A percentile compares a stretch with the other conserved stretches of the same genome.
Evolutionary conservation across 345 rosid genomes (phyloP).

Genomic region (Populus pruinosa): DNA sequence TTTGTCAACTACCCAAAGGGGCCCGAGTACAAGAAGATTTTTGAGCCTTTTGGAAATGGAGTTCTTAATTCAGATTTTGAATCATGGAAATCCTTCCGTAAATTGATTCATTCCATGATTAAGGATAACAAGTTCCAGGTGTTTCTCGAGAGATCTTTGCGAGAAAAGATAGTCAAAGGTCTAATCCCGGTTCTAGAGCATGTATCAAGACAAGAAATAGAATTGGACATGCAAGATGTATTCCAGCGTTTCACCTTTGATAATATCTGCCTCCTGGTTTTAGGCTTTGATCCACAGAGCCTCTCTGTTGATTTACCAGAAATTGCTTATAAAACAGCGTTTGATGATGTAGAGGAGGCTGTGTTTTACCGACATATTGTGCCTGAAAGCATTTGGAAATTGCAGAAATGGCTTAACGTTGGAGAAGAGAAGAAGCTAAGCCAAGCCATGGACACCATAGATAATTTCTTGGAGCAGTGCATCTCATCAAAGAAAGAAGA

Average conservation of each 20-base stretch:
- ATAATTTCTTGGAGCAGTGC: slow-evolving; percentile 12
- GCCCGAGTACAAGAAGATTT: not conserved
- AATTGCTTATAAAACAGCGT: slow-evolving; percentile 14
- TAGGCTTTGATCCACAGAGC: slow-evolving; percentile 8
- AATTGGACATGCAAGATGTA: slow-evolving; percentile 24
- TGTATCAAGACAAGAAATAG: not conserved
- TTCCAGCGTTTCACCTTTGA: slow-evolving; percentile 10
- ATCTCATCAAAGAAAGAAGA: slow-evolving; percentile 12
- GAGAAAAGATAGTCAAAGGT: slow-evolving; percentile 8
- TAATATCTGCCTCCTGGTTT: slow-evolving; percentile 4
- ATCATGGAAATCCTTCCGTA: slow-evolving; percentile 2
- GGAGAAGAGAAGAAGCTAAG: slow-evolving; percentile 26
- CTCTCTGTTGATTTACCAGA: slow-evolving; percentile 19
- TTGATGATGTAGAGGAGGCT: slow-evolving; percentile 20
- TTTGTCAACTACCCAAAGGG: slow-evolving; percentile 13
- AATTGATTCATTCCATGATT: slow-evolving; percentile 5
- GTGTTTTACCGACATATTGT: not conserved
- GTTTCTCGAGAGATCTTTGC: slow-evolving; percentile 2
- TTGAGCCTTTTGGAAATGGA: slow-evolving; percentile 15
- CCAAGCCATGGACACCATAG: slow-evolving; percentile 1
- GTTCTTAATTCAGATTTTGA: slow-evolving; percentile 9
- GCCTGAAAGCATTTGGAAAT: slow-evolving; percentile 19
- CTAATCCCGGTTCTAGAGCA: slow-evolving; percentile 20
- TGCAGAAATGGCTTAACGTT: slow-evolving; percentile 24
- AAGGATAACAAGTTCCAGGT: slow-evolving; percentile 9